Base-by-base conservation (phyloP, 257 asterid species). In the Dorcoceras hygrometricum region DNA sequence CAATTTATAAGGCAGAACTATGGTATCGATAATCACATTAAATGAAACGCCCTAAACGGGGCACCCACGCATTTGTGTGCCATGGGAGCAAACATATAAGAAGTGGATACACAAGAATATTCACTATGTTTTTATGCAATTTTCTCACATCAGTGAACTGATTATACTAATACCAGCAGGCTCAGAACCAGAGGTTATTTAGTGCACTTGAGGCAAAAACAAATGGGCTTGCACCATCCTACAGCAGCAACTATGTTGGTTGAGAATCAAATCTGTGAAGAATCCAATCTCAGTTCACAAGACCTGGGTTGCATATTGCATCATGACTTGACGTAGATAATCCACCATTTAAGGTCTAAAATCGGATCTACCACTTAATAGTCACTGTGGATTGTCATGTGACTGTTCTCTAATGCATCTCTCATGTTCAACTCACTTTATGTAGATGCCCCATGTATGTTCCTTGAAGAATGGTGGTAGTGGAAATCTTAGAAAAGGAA, bases 61-160 rank as follows among this genome's bases (percentile, higher is more conserved):
- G n/a, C 10, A 24, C 23, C 23, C 20, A 58, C 8, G 61, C 11
- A 36, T 18, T 23, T 14, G 65, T 26, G 23, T 19, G 12, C 4
- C 0, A 8, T 36, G 26, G 43, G 34, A 54, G 24, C 28, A 34
- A 39, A 25, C 2, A 32, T 48, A 28, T 51, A 29, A 62, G 43
- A 24, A 63, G 25, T 11, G 32, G 64, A 71, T 55, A 6, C 32
- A 71, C 29, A n/a, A 34, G 6, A 60, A 6, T 54, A 71, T 32
- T 32, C 23, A 36, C 4, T 48, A 62, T 26, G 36, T 29, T 28
- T 18, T 8, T 31, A 20, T 61, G 54, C 62, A 66, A 62, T 50
- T 32, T 22, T 32, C 10, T 10, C 31, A 22, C 63, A 31, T 31
- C 8, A 18, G 3, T 46, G 1, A 22, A 43, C 56, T 61, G 56